A percentile compares a stretch with the other conserved stretches of the same genome.
phyloP scores from a whole-genome alignment of 495 filamentous ascomycete genomes.

The Xylaria telfairii region DNA sequence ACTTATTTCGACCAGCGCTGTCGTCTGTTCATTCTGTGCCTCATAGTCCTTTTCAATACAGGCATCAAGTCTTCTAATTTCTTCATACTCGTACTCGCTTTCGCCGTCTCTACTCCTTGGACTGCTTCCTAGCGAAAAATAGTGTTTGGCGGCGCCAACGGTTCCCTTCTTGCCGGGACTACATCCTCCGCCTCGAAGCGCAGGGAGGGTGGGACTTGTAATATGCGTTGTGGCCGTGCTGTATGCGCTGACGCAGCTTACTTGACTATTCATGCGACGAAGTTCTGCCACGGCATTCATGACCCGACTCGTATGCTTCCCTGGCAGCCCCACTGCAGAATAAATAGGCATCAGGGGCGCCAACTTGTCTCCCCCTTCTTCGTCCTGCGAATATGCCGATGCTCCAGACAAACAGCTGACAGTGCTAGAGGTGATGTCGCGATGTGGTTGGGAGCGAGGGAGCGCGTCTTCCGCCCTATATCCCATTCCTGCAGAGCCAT shows the following conservation, averaged over 20 bases:
- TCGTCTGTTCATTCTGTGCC: not conserved
- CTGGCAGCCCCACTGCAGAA: constrained; percentile 10
- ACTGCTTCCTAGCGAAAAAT: constrained; percentile 35
- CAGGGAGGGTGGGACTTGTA: constrained; percentile 38
- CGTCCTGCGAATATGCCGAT: constrained; percentile 39
- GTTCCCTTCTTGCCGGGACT: constrained; percentile 32
- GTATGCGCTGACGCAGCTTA: constrained; percentile 38
- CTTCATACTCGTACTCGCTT: not conserved
- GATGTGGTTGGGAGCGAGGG: constrained; percentile 6
- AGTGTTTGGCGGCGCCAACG: constrained; percentile 35
- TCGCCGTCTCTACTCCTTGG: not conserved
- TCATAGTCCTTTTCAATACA: not conserved
- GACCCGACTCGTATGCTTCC: constrained; percentile 32
- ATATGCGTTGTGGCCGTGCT: constrained; percentile 28
- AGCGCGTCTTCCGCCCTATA: not conserved
- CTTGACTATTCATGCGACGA: constrained; percentile 44
- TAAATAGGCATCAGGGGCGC: constrained; percentile 26
- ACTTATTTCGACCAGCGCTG: not conserved
- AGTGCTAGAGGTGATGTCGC: constrained; percentile 2
- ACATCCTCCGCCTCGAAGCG: constrained; percentile 39
- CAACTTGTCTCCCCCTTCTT: constrained; percentile 28
- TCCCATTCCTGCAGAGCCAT: not conserved
- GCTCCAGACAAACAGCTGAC: constrained; percentile 30
- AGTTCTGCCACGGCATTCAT: constrained; percentile 39
- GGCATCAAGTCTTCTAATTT: not conserved